Conservation (phyloP, 129 eudicot species). For the Artemisia annua region DNA sequence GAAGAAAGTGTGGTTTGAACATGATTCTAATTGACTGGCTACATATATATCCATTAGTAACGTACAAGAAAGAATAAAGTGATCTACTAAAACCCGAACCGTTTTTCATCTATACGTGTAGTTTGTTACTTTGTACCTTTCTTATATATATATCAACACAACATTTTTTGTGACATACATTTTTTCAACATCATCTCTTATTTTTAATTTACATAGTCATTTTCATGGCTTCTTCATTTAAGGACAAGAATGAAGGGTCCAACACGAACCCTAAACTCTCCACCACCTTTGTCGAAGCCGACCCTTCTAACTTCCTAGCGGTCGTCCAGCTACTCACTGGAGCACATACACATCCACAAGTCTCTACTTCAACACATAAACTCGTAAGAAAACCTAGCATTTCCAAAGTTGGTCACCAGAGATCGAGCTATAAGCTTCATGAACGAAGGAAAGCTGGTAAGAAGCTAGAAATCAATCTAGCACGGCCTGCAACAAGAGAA, state of each 20-base stretch:
- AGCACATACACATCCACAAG: conserved; percentile 7
- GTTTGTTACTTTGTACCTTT: conserved; percentile 4
- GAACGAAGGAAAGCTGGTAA: not conserved
- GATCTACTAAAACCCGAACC: not conserved
- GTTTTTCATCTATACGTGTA: not conserved
- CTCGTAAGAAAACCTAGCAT: not conserved
- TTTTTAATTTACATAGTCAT: not conserved
- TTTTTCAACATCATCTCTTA: not conserved
- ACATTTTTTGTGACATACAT: not conserved
- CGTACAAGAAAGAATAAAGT: not conserved
- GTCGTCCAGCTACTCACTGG: conserved; percentile 37
- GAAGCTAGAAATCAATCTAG: conserved; percentile 2
- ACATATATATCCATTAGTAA: no score
- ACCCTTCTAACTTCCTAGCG: conserved; percentile 31
- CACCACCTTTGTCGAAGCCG: conserved; percentile 49
- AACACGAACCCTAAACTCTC: conserved; percentile 39
- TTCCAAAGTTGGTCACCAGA: conserved; percentile 5
- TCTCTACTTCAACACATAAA: not conserved
- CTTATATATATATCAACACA: conserved; percentile 10
- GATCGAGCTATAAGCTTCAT: not conserved
- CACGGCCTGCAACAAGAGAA: conserved; percentile 9
- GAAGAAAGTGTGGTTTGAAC: no score
- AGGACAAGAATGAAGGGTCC: not conserved
- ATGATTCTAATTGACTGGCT: no score
- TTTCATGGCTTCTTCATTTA: conserved; percentile 24